A percentile compares a stretch with the other conserved stretches of the same genome.
These are phyloP conservation scores for Talaromyces ruber DNA, from an alignment of 495 filamentous ascomycete genomes.

Conservation along the genomic window DNA sequence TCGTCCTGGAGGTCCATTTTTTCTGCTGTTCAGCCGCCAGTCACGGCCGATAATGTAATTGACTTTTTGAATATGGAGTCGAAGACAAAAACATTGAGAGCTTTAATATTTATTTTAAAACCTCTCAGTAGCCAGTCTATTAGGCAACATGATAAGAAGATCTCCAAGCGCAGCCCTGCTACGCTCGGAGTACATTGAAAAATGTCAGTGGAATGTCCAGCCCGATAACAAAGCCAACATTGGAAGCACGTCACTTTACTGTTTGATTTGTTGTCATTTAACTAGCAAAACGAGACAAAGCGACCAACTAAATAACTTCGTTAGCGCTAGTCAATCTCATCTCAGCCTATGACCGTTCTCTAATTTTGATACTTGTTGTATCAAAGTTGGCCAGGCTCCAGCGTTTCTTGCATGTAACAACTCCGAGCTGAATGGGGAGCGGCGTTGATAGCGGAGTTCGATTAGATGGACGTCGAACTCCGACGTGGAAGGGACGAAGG, in stretches of 20 bases:
- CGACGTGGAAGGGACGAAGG: neutral
- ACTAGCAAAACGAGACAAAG: neutral
- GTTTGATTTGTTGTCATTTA: neutral
- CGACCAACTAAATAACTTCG: neutral
- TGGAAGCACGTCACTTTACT: neutral
- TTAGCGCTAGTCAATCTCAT: neutral
- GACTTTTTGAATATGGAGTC: neutral
- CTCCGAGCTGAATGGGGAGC: neutral
- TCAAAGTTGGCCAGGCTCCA: neutral
- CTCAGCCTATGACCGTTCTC: neutral
- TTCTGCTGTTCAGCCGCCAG: neutral
- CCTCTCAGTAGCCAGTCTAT: neutral
- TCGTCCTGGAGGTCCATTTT: neutral
- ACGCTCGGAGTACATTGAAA: neutral
- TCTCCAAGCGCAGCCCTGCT: neutral
- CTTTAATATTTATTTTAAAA: neutral
- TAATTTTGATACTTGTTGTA: neutral
- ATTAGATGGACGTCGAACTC: neutral
- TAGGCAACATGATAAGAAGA: neutral
- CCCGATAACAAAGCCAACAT: neutral
- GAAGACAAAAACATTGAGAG: neutral
- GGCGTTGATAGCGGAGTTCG: neutral
- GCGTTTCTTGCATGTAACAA: neutral
- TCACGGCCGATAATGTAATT: neutral
- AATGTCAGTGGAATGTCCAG: neutral